Evolutionary conservation across 148 eudicot species (phyloP).

Genomic region (Limonium bicolor): DNA sequence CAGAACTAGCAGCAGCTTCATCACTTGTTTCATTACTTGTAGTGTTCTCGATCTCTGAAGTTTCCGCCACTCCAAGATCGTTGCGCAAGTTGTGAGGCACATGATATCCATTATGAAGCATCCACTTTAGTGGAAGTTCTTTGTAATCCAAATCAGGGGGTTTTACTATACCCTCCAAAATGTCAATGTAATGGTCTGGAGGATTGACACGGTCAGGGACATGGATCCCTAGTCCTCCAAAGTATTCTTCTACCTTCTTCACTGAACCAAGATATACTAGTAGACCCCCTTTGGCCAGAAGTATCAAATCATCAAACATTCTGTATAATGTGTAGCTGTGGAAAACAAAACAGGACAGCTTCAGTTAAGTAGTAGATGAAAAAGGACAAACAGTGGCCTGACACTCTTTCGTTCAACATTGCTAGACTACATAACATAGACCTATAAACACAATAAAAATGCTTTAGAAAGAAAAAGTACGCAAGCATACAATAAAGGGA

Average conservation of each 20-base stretch:
- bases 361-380: slow-evolving; percentile 1
- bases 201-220: slow-evolving; percentile 93
- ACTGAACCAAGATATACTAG: slow-evolving; percentile 75
- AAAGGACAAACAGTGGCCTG: neutral
- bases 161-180: slow-evolving; percentile 76
- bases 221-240: slow-evolving; percentile 56
- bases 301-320: slow-evolving; percentile 88
- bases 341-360: neutral
- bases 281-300: slow-evolving; percentile 91
- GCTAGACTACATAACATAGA: no score
- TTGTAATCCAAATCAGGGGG: slow-evolving; percentile 37
- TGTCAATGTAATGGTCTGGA: slow-evolving; percentile 81
- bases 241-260: slow-evolving; percentile 79
- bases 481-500: no score
- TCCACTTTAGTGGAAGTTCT: slow-evolving; percentile 82
- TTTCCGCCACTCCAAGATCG: slow-evolving; percentile 23
- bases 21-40: slow-evolving; percentile 18
- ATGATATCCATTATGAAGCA: slow-evolving; percentile 71
- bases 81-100: slow-evolving; percentile 60
- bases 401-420: no score
- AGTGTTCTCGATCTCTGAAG: slow-evolving; percentile 19
- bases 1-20: slow-evolving; percentile 8
- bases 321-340: slow-evolving; percentile 78
- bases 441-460: no score
- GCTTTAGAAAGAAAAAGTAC: no score